Evolutionary conservation across 768 basidiomycete genomes (phyloP), one percentile per base, ranked within the genome.

Genomic region (Amanita fuliginea): DNA sequence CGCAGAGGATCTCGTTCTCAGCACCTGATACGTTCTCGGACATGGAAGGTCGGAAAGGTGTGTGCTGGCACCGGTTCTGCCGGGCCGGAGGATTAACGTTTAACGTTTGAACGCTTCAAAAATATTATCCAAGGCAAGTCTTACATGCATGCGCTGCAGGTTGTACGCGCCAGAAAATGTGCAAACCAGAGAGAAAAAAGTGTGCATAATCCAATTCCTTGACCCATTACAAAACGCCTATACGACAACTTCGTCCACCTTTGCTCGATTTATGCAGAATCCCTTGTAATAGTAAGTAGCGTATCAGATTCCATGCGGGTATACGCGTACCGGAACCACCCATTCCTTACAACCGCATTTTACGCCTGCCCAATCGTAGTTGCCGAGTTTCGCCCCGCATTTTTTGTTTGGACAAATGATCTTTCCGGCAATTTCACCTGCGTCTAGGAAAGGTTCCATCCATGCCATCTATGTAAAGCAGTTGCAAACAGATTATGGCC

Each of bases 361-460:
- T 24, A 89, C 81, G 0, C 95, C 95, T 4, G 93, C 91, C 96
- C 96, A 99, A 61, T 96, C 93, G 57, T 83, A 98, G 62, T 89
- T 96, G 2, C 96, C 96, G 14, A 99, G 72, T 68, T 99, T 99
- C 21, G 78, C 81, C 2, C 76, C 75, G 58, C 96, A 99, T 59
- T 88, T 92, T 58, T 81, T 75, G 64, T 94, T 95, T 3, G 96
- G 96, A 57, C 96, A 99, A 0, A 77, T 52, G 56, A 99, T 87
- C 73, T 93, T 96, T 14, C 96, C 96, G 0, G 82, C 77, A 33
- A 94, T 67, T 39, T 81, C 74, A 0, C 92, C 94, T n/a, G 68
- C 64, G 32, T 79, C 73, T 7, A 97, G 67, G 56, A 85, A 77
- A 4, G 81, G 74, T 44, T 91, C 82, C 95, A 99, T 99, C 96